Evolutionary conservation across 306 rosid species (phyloP), one percentile per base, ranked within the genome.

Genomic region (Malus fusca): DNA sequence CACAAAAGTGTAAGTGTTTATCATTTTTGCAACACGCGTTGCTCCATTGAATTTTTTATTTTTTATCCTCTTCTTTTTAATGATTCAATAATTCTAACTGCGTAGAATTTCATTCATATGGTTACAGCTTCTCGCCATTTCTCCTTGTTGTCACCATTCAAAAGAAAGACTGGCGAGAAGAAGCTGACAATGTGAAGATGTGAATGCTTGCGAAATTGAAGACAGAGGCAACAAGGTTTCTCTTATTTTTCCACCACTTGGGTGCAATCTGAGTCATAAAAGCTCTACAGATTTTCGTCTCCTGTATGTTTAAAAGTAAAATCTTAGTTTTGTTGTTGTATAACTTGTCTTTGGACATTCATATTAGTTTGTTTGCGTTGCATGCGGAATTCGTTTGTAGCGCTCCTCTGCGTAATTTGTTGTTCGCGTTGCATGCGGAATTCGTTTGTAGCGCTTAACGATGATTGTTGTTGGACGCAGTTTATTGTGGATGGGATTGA

Each of bases 121-220:
- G 76, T 58, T 69, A 22, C 92, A 96, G 99, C 91, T 65, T 89
- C 98, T 35, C 97, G 97, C 42, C 81, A 97, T 35, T 96, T 92
- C 88, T 96, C 97, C 69, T 81, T 96, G 83, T 80, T 96, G 73
- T 90, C 98, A 6, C 98, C 99, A n/a, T 96, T 96, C 84, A 85
- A 97, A 70, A 88, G 91, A 87, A 91, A 96, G 89, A 88, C 43
- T 8, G 87, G 89, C 75, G 99, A 95, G 66, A 92, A 90, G 85
- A 92, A 90, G 84, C 65, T 75, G 76, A 58, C 77, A 76, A 78
- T 84, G 30, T 88, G 85, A 90, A 56, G 66, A 79, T 71, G 43
- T 35, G 75, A 81, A 66, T 62, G 52, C 48, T 71, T 62, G 30
- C 48, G 61, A 71, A 66, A 53, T 37, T 46, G 22, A 35, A 35